phyloP scores from a whole-genome alignment of 441 rosid species.

The Adansonia gregorii region DNA sequence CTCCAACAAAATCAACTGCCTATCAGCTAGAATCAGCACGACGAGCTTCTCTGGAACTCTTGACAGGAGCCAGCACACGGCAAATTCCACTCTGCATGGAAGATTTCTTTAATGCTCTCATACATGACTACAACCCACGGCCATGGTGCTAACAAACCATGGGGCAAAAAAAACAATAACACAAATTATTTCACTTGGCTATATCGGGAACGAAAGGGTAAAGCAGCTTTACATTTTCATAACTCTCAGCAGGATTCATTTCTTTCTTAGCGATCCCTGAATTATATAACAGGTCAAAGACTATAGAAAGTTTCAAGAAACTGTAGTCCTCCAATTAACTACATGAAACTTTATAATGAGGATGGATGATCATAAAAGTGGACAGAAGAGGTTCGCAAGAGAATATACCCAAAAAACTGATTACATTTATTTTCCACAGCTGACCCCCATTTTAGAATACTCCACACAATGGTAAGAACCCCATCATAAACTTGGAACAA shows the following conservation, averaged over 20 bases:
- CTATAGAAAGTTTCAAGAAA: not conserved
- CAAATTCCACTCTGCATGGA: no score
- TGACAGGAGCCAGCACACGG: no score
- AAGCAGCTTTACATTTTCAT: no score
- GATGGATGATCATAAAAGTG: slow-evolving; percentile 12
- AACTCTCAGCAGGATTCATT: no score
- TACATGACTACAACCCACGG: no score
- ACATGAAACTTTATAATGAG: not conserved
- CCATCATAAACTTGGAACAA: slow-evolving; percentile 29
- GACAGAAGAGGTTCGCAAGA: slow-evolving; percentile 11
- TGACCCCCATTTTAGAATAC: slow-evolving; percentile 4
- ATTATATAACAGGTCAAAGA: not conserved
- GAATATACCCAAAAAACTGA: slow-evolving; percentile 18
- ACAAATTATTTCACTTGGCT: no score
- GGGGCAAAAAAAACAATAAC: no score
- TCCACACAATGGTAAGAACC: not conserved
- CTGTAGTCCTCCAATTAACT: not conserved
- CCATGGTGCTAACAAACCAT: no score
- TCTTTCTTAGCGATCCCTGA: not conserved
- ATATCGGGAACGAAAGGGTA: no score
- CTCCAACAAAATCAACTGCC: slow-evolving; percentile 17
- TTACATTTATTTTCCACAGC: slow-evolving; percentile 5
- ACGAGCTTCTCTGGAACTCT: no score
- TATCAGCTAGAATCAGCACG: slow-evolving; percentile 31
- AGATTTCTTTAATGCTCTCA: no score